Evolutionary conservation across 176 grass and related monocot species (phyloP).

Genomic region (Aegilops umbellulata): DNA sequence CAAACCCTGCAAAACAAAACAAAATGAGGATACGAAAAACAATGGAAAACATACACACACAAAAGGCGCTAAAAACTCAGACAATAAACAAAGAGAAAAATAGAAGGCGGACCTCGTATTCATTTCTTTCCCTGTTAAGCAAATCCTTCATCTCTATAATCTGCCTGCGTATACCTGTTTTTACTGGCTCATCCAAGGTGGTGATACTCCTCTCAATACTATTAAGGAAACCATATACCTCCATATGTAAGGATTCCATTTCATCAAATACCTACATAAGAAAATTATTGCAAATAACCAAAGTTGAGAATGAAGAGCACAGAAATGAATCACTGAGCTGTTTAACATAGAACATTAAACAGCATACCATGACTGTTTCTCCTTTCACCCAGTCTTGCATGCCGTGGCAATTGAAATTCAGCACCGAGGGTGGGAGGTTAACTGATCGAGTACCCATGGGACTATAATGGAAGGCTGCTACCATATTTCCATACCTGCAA

Average conservation of each 20-base stretch:
- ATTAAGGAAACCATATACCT: slow-evolving; percentile 62
- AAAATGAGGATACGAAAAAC: neutral
- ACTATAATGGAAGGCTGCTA: slow-evolving; percentile 80
- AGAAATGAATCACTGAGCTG: slow-evolving; percentile 2
- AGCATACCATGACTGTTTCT: slow-evolving; percentile 69
- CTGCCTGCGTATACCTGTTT: slow-evolving; percentile 49
- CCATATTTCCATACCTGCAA: slow-evolving; percentile 87
- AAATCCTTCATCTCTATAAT: slow-evolving; percentile 65
- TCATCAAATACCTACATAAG: slow-evolving; percentile 56
- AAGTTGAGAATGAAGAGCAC: slow-evolving; percentile 19
- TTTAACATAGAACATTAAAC: slow-evolving; percentile 27
- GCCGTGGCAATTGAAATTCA: slow-evolving; percentile 59
- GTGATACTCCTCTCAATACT: slow-evolving; percentile 53
- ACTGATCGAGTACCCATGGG: slow-evolving; percentile 75
- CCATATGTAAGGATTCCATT: slow-evolving; percentile 62
- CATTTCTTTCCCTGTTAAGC: slow-evolving; percentile 69
- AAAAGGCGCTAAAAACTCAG: neutral
- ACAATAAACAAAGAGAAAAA: slow-evolving; percentile 17
- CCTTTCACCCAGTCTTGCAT: slow-evolving; percentile 76
- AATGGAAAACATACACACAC: neutral
- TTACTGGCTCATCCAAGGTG: slow-evolving; percentile 47
- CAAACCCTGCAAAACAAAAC: slow-evolving; percentile 43
- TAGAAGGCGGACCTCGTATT: slow-evolving; percentile 65
- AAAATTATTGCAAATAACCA: slow-evolving; percentile 25
- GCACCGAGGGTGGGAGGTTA: slow-evolving; percentile 61